Conservation (phyloP, 345 rosid genomes). For the Eucalyptus decipiens region DNA sequence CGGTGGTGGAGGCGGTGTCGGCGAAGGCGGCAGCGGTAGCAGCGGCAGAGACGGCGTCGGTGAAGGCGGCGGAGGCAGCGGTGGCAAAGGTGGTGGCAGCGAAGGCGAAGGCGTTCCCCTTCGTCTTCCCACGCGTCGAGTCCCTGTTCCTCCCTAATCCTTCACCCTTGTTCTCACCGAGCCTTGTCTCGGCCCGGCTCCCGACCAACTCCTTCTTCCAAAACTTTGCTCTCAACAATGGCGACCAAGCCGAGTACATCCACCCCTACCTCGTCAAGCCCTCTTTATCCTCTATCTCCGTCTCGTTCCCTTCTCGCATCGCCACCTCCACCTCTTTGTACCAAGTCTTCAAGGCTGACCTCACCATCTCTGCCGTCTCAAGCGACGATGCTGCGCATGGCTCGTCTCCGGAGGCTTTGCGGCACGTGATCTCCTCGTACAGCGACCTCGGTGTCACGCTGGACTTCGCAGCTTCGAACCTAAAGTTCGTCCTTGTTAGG, state of each 20-base stretch:
- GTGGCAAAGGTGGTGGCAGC: too few relatives aligned
- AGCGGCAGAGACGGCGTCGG: too few relatives aligned
- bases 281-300: conserved; percentile 38
- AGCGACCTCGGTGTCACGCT: conserved; percentile 69
- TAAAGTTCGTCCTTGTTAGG: conserved; percentile 66
- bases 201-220: conserved; percentile 92
- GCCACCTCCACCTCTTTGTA: conserved; percentile 48
- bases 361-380: conserved; percentile 40
- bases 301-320: conserved; percentile 60
- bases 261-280: conserved; percentile 86
- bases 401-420: neutral
- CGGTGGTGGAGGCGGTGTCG: too few relatives aligned
- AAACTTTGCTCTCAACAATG: conserved; percentile 74
- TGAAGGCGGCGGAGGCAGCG: accelerated
- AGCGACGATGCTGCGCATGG: neutral
- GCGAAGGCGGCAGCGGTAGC: too few relatives aligned
- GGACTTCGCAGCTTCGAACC: conserved; percentile 52
- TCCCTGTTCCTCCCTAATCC: conserved; percentile 70
- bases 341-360: conserved; percentile 53
- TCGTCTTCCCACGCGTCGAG: conserved; percentile 41
- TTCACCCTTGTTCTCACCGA: conserved; percentile 51
- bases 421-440: conserved; percentile 50
- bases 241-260: conserved; percentile 76
- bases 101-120: conserved; percentile 1
- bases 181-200: conserved; percentile 56